These are phyloP conservation scores for Smittium mucronatum DNA, from an alignment of 371 early-diverging fungal genomes.

Conservation along the genomic window DNA sequence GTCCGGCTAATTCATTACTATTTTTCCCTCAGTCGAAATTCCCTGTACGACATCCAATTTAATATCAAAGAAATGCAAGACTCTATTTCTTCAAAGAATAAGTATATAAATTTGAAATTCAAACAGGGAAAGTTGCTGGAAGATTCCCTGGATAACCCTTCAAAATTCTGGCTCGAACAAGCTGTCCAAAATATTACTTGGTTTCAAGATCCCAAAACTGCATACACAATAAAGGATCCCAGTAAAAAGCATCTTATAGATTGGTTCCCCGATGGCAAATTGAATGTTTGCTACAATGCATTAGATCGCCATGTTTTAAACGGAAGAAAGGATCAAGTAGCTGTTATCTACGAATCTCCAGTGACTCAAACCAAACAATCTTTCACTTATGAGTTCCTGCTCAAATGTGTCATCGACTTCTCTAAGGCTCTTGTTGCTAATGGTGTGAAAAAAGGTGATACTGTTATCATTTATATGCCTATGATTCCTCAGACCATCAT, in stretches of 20 bases:
- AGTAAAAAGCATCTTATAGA: slow-evolving; percentile 19
- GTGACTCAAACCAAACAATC: slow-evolving; percentile 36
- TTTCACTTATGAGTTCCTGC: slow-evolving; percentile 58
- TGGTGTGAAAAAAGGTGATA: slow-evolving; percentile 67
- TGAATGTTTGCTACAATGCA: slow-evolving; percentile 89
- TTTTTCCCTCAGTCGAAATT: no score
- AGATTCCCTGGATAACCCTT: slow-evolving; percentile 24
- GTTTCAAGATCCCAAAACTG: slow-evolving; percentile 22
- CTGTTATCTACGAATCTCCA: slow-evolving; percentile 71
- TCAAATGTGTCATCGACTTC: slow-evolving; percentile 53
- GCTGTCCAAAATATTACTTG: slow-evolving; percentile 25
- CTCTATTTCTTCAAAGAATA: background rate
- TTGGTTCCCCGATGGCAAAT: slow-evolving; percentile 54
- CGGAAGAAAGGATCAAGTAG: slow-evolving; percentile 37
- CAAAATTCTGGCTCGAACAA: slow-evolving; percentile 29
- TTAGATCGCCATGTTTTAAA: slow-evolving; percentile 73
- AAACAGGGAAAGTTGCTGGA: slow-evolving; percentile 19
- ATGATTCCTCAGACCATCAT: slow-evolving; percentile 85
- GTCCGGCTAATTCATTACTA: no score
- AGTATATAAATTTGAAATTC: background rate
- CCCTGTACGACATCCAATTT: no score
- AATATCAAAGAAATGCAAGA: no score
- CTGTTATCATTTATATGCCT: slow-evolving; percentile 84
- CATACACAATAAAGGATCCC: slow-evolving; percentile 14
- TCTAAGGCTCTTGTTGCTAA: slow-evolving; percentile 54